phyloP scores from a whole-genome alignment of 1,284 basidiomycete species.

The Coniophora puteana region DNA sequence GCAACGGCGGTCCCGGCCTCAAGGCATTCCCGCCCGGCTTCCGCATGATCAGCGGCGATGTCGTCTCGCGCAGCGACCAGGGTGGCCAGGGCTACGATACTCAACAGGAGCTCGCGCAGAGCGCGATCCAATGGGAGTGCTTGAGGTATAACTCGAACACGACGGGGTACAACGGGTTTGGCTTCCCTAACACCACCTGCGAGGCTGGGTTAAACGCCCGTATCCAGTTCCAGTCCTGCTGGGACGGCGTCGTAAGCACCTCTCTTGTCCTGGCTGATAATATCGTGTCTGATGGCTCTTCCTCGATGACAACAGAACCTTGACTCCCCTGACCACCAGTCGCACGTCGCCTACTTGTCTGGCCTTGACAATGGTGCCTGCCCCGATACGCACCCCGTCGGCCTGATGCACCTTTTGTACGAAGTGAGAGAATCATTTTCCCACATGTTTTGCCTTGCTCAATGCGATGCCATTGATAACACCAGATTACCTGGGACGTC shows the following conservation, averaged over 20 bases:
- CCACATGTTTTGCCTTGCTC: too few relatives aligned
- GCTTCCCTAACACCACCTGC: constrained; percentile 41
- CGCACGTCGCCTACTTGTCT: constrained; percentile 31
- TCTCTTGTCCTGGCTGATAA: neutral
- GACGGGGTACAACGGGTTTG: too few relatives aligned
- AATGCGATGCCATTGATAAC: too few relatives aligned
- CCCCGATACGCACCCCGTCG: constrained; percentile 40
- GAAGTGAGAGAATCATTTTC: too few relatives aligned
- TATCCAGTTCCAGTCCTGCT: constrained; percentile 45
- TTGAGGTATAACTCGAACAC: constrained; percentile 29
- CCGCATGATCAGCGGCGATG: constrained; percentile 43
- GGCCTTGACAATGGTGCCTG: constrained; percentile 43
- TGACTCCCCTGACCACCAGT: constrained; percentile 27
- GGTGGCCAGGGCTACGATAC: too few relatives aligned
- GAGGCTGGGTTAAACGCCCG: constrained; percentile 35
- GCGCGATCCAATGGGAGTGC: constrained; percentile 41
- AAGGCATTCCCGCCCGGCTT: constrained; percentile 44
- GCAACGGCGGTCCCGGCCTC: constrained; percentile 34
- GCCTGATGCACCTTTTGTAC: constrained; percentile 45
- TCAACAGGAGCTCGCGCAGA: constrained; percentile 34
- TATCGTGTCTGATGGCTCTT: neutral
- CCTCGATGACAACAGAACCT: constrained; percentile 8
- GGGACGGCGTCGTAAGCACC: constrained; percentile 38
- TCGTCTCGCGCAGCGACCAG: too few relatives aligned
- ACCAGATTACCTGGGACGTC: constrained; percentile 41